Conservation (phyloP, 257 asterid genomes). For the Plectranthus barbatus region DNA sequence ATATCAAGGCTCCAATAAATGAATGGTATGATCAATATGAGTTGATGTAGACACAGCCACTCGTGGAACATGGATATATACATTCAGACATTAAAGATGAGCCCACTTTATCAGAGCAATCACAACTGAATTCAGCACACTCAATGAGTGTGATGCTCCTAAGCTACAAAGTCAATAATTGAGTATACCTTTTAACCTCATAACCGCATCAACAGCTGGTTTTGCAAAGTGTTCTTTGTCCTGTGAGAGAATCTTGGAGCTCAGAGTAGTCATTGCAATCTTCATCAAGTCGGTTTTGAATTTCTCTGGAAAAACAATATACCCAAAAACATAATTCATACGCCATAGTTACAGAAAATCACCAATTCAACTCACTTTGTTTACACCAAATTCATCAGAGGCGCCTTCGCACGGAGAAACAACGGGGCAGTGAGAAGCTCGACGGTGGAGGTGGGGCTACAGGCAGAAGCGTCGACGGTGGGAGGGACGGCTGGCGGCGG, state of each 20-base stretch:
- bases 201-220: conserved; percentile 86
- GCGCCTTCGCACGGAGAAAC: too few relatives aligned
- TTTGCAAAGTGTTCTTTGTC: conserved; percentile 84
- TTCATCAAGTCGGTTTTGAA: conserved; percentile 68
- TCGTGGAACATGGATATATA: not conserved
- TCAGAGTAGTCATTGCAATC: conserved; percentile 90
- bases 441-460: too few relatives aligned
- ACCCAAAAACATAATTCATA: not conserved
- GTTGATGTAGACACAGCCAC: not conserved
- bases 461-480: too few relatives aligned
- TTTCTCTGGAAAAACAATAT: conserved; percentile 43
- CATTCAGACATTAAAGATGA: not conserved
- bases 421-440: too few relatives aligned
- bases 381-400: not conserved
- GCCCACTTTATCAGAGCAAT: not conserved
- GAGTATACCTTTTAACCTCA: conserved; percentile 70
- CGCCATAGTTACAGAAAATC: not conserved
- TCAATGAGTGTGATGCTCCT: not conserved
- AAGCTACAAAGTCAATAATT: not conserved
- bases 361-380: not conserved
- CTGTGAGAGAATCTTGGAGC: conserved; percentile 88
- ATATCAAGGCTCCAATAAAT: not conserved
- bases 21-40: not conserved
- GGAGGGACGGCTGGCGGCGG: too few relatives aligned
- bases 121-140: not conserved